These are phyloP conservation scores for Edaphochlamys debaryana DNA, from an alignment of 139 green algal genomes.

Conservation along the genomic window DNA sequence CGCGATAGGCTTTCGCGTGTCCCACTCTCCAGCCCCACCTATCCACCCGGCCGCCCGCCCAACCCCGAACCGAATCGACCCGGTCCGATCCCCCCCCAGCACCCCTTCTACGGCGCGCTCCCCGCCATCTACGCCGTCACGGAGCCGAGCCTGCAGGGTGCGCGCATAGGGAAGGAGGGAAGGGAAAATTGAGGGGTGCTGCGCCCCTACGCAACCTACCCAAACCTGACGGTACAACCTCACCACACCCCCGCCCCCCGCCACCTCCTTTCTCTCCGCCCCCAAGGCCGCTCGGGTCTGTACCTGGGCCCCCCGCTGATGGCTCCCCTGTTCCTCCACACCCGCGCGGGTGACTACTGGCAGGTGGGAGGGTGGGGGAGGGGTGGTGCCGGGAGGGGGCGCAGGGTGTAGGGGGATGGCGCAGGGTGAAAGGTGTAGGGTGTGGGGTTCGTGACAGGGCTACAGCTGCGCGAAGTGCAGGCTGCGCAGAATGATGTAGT, in stretches of 20 bases:
- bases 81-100: too few species aligned
- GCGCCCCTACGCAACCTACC: background rate
- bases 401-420: background rate
- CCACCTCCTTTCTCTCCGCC: background rate
- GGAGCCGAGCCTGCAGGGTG: conserved; percentile 35
- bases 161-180: background rate
- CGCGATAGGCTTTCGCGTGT: too few species aligned
- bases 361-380: background rate
- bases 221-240: background rate
- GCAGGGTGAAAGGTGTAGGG: too few species aligned
- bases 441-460: too few species aligned
- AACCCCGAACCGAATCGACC: too few species aligned
- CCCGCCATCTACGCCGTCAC: conserved; percentile 10
- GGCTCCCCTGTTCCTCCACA: background rate
- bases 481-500: background rate
- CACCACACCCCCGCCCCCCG: background rate
- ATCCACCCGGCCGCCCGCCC: too few species aligned
- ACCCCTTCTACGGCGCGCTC: conserved; percentile 41
- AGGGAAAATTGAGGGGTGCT: background rate
- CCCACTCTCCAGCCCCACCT: too few species aligned
- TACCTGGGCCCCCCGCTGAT: conserved; percentile 14
- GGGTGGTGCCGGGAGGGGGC: too few species aligned
- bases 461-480: background rate
- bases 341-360: conserved; percentile 20
- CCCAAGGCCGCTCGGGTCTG: conserved; percentile 8